phyloP scores from a whole-genome alignment of 164 flowering plant species.

The Buxus sempervirens region DNA sequence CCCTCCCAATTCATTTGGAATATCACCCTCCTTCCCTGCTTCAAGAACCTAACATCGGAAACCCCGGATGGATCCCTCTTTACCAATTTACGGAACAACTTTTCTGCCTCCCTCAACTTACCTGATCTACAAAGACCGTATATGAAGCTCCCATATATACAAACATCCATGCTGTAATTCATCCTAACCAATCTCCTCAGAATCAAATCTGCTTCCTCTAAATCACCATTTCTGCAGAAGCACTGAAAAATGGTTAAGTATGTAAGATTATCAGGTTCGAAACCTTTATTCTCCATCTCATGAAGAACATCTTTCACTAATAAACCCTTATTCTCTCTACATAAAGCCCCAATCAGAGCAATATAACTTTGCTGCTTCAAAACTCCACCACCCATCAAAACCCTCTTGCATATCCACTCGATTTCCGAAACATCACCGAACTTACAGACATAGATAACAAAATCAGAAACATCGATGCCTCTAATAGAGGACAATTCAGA shows the following conservation, averaged over 20 bases:
- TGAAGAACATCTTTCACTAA: slow-evolving; percentile 24
- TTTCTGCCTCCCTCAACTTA: slow-evolving; percentile 35
- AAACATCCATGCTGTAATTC: slow-evolving; percentile 27
- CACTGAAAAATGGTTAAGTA: slow-evolving; percentile 33
- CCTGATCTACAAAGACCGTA: slow-evolving; percentile 38
- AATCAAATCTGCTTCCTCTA: slow-evolving; percentile 37
- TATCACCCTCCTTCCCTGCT: slow-evolving; percentile 32
- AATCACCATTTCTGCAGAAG: slow-evolving; percentile 34
- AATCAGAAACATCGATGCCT: slow-evolving; percentile 25
- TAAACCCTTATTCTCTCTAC: slow-evolving; percentile 23
- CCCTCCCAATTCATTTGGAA: slow-evolving; percentile 32
- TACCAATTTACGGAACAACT: slow-evolving; percentile 33
- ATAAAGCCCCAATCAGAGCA: slow-evolving; percentile 39
- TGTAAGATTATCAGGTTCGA: slow-evolving; percentile 25
- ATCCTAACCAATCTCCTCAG: slow-evolving; percentile 28
- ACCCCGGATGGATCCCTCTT: slow-evolving; percentile 11
- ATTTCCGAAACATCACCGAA: slow-evolving; percentile 24
- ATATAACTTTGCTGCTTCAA: slow-evolving; percentile 26
- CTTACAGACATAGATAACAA: slow-evolving; percentile 24
- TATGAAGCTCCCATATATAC: slow-evolving; percentile 38
- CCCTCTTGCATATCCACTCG: slow-evolving; percentile 22
- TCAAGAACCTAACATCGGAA: slow-evolving; percentile 17
- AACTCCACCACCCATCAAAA: slow-evolving; percentile 27
- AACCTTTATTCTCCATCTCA: slow-evolving; percentile 27
- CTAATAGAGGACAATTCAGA: background rate